Evolutionary conservation across 2,329 filamentous ascomycete genomes (phyloP).

Genomic region (Colletotrichum sansevieriae): DNA sequence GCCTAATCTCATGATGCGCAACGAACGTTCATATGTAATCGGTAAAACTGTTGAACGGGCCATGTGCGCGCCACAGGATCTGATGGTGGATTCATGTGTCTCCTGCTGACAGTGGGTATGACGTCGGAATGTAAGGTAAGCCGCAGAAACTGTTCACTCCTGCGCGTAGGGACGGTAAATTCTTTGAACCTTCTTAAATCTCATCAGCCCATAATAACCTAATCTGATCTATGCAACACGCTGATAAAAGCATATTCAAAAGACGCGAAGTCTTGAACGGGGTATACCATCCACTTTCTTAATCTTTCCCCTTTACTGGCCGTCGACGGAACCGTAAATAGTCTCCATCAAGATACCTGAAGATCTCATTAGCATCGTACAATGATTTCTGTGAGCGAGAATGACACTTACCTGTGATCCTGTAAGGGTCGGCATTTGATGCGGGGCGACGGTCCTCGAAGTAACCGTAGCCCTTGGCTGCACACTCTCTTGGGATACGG

Average conservation of each 20-base stretch:
- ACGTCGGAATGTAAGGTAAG: not conserved
- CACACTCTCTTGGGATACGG: slow-evolving; percentile 88
- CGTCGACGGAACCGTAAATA: slow-evolving; percentile 38
- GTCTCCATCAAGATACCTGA: slow-evolving; percentile 42
- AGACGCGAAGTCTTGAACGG: slow-evolving; percentile 33
- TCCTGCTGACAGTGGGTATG: not conserved
- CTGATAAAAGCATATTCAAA: slow-evolving; percentile 42
- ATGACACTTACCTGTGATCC: slow-evolving; percentile 38
- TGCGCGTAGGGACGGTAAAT: not conserved
- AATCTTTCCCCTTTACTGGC: slow-evolving; percentile 32
- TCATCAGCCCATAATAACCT: slow-evolving; percentile 40
- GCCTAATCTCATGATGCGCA: slow-evolving; percentile 21
- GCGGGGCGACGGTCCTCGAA: slow-evolving; percentile 89
- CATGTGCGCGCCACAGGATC: not conserved
- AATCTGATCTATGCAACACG: slow-evolving; percentile 41
- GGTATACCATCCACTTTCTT: slow-evolving; percentile 38
- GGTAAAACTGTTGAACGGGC: slow-evolving; percentile 3
- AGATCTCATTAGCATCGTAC: not conserved
- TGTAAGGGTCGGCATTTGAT: slow-evolving; percentile 64
- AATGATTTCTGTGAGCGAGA: not conserved
- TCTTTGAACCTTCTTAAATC: slow-evolving; percentile 32
- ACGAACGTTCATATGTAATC: slow-evolving; percentile 11
- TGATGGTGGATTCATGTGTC: not conserved
- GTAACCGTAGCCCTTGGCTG: slow-evolving; percentile 92
- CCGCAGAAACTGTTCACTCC: not conserved